These are phyloP conservation scores for Fusarium sp. DNA, from an alignment of 2,329 filamentous ascomycete genomes.

Conservation along the genomic window DNA sequence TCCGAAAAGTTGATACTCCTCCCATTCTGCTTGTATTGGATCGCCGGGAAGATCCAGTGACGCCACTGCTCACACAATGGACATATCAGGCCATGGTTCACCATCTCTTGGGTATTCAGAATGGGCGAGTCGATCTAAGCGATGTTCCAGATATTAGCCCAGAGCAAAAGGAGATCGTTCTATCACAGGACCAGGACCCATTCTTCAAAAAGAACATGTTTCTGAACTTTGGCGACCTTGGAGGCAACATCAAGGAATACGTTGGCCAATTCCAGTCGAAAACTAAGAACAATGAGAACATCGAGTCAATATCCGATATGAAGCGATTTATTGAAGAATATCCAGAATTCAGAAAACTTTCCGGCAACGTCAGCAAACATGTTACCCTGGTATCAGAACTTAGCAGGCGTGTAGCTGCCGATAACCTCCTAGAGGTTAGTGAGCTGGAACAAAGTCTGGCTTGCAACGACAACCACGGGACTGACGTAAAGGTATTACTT, in stretches of 20 bases:
- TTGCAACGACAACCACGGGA: conserved; percentile 93
- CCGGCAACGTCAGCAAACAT: conserved; percentile 98
- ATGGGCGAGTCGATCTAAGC: conserved; percentile 91
- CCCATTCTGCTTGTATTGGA: conserved; percentile 92
- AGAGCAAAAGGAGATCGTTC: conserved; percentile 91
- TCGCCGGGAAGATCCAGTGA: conserved; percentile 92
- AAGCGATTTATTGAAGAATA: conserved; percentile 99
- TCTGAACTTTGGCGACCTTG: conserved; percentile 94
- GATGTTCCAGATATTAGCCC: conserved; percentile 85
- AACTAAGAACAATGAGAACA: conserved; percentile 94
- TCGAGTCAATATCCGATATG: conserved; percentile 98
- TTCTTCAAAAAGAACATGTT: conserved; percentile 99
- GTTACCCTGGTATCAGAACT: conserved; percentile 95
- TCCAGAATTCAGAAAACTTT: conserved; percentile 95
- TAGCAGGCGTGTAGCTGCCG: conserved; percentile 84
- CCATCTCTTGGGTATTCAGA: conserved; percentile 91
- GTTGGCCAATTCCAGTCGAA: conserved; percentile 98
- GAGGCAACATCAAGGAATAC: conserved; percentile 97
- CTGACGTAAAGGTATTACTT: conserved; percentile 81
- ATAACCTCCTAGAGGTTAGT: conserved; percentile 93
- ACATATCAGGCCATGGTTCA: conserved; percentile 99
- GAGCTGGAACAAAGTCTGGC: conserved; percentile 97
- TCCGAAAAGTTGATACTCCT: conserved; percentile 92
- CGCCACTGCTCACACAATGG: conserved; percentile 95
- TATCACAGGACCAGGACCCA: conserved; percentile 96